phyloP scores from a whole-genome alignment of 2,329 filamentous ascomycete species.

The Hymenoscyphus repandus region DNA sequence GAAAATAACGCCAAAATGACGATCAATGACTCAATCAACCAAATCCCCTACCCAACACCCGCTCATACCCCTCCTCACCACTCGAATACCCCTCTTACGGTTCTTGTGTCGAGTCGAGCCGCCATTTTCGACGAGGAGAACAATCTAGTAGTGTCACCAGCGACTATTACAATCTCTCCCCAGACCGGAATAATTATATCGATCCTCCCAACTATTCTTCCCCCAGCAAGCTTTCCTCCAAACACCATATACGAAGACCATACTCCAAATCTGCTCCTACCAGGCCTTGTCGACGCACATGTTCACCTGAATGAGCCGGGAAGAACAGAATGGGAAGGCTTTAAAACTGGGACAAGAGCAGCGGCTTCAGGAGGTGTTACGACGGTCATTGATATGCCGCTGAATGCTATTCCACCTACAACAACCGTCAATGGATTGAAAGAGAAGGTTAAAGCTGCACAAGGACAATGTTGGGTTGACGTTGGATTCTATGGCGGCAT shows the following conservation, averaged over 20 bases:
- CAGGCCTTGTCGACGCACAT: conserved; percentile 91
- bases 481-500: conserved; percentile 98
- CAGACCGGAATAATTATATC: conserved; percentile 78
- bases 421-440: conserved; percentile 78
- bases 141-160: conserved; percentile 63
- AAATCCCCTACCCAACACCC: conserved; percentile 26
- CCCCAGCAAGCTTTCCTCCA: conserved; percentile 65
- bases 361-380: conserved; percentile 95
- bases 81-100: conserved; percentile 49
- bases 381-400: conserved; percentile 94
- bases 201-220: conserved; percentile 69
- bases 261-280: conserved; percentile 77
- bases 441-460: conserved; percentile 79
- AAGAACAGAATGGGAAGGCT: conserved; percentile 96
- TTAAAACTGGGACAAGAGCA: conserved; percentile 88
- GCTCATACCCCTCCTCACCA: conserved; percentile 27
- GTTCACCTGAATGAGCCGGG: conserved; percentile 97
- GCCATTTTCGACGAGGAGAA: conserved; percentile 68
- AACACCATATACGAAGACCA: conserved; percentile 75
- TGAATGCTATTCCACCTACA: conserved; percentile 95
- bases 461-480: conserved; percentile 93
- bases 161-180: conserved; percentile 75
- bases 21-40: conserved; percentile 6
- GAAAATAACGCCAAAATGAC: conserved; percentile 17
- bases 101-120: conserved; percentile 79